Evolutionary conservation across 768 basidiomycete genomes (phyloP), one percentile per base, ranked within the genome.

Genomic region (Pisolithus tinctorius): DNA sequence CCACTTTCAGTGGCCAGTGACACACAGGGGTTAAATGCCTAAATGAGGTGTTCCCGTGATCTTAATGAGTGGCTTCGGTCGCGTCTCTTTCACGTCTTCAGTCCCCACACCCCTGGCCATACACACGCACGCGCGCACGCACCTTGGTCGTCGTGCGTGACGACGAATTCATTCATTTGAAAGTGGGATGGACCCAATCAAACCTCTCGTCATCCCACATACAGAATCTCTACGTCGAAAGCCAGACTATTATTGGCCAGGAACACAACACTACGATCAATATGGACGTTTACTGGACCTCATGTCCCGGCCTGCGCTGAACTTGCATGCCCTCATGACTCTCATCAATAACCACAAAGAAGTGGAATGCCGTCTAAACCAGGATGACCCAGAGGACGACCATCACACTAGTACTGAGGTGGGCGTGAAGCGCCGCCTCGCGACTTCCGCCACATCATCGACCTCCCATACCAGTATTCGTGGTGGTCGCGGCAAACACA

Each of bases 221-320:
- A 49, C 52, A 50, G 67, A 69, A 36, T 68, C 61, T n/a, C 47
- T 67, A 10, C 63, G 66, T 39, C 51, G 56, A 27, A 58, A 48
- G 14, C 25, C 55, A 7, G 49, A 56, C 2, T 62, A 56, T 43
- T 69, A 67, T 31, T 67, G 65, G 67, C 63, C 57, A 9, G 36
- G 41, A 49, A n/a, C 62, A 67, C 42, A 27, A 20, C 3, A 53
- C 41, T 47, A 16, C 4, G 26, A 14, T 20, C 31, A n/a, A 16
- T n/a, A 40, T 37, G 30, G 30, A 31, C 30, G 30, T 31, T 4
- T 31, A 10, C 30, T 31, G 30, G 30, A 31, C 16, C 31, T 14
- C 38, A 44, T 53, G 45, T 68, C 69, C 31, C 58, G 65, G 16
- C 65, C 65, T 27, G 63, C 67, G 23, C 56, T 69, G 7, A 65